These are phyloP conservation scores for Elsinoe arachidis DNA, from an alignment of 2,329 filamentous ascomycete genomes.

Conservation along the genomic window DNA sequence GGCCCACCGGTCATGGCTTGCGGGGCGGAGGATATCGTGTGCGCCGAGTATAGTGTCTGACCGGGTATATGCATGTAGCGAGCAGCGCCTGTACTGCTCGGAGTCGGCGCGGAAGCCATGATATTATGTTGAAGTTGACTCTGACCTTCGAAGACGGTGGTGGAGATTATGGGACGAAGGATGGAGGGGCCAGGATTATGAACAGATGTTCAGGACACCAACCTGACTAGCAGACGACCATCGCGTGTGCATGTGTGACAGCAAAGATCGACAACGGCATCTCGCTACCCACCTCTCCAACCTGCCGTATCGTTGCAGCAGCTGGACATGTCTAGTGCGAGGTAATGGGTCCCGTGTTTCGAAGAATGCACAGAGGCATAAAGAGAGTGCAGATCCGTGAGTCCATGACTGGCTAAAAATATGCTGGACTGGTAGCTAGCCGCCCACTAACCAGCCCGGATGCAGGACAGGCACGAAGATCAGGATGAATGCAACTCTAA, in stretches of 20 bases:
- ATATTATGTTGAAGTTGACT: neutral
- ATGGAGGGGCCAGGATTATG: neutral
- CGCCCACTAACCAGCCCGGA: neutral
- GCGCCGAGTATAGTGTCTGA: neutral
- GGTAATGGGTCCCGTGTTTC: neutral
- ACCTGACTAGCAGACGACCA: neutral
- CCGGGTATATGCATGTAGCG: constrained; percentile 5
- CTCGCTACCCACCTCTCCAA: neutral
- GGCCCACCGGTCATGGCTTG: constrained; percentile 7
- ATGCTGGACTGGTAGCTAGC: neutral
- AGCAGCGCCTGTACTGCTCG: neutral
- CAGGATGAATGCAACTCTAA: neutral
- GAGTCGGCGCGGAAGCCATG: neutral
- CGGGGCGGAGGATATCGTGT: neutral
- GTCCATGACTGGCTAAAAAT: constrained; percentile 1
- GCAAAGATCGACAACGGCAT: neutral
- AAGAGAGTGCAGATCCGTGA: neutral
- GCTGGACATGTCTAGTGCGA: neutral
- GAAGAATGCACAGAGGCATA: neutral
- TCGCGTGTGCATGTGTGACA: neutral
- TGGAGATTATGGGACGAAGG: neutral
- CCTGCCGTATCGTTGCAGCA: neutral
- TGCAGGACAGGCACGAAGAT: neutral
- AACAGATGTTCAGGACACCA: neutral
- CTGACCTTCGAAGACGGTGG: neutral